Percentiles rank a stretch among this genome's conserved stretches.
phyloP scores from a whole-genome alignment of 257 asterid species.

The Petunia secreta region DNA sequence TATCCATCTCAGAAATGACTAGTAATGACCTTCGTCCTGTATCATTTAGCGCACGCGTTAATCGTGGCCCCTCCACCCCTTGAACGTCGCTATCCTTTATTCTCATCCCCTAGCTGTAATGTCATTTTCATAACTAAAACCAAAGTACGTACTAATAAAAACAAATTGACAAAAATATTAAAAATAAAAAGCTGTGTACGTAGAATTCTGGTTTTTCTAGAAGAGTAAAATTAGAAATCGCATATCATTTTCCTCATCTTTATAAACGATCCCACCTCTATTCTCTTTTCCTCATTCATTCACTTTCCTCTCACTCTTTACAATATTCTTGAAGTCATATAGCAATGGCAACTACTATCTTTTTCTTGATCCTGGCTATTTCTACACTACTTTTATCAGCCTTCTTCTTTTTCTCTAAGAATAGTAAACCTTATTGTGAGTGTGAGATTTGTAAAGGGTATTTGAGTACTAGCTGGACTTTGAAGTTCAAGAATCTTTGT shows the following conservation, averaged over 20 bases:
- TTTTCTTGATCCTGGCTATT: slow-evolving; percentile 36
- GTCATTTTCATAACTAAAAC: slow-evolving; percentile 9
- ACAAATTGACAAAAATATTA: neutral
- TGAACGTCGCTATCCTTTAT: neutral
- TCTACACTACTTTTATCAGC: slow-evolving; percentile 29
- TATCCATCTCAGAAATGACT: too few relatives aligned
- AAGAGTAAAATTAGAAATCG: neutral
- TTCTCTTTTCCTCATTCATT: neutral
- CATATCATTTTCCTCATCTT: neutral
- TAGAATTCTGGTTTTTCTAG: neutral
- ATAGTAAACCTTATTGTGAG: slow-evolving; percentile 55
- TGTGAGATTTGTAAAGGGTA: slow-evolving; percentile 65
- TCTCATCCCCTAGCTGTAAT: neutral
- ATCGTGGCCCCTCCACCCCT: neutral
- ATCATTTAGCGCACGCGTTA: neutral
- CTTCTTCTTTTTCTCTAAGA: slow-evolving; percentile 27
- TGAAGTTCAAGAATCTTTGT: slow-evolving; percentile 57
- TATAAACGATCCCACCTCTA: neutral
- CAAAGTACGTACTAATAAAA: neutral
- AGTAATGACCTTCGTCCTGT: neutral
- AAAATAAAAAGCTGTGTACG: neutral
- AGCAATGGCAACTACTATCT: slow-evolving; percentile 34
- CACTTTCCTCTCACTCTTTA: neutral
- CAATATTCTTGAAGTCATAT: slow-evolving; percentile 21
- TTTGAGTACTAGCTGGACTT: slow-evolving; percentile 57